phyloP scores from a whole-genome alignment of 2,329 filamentous ascomycete species.

The Fusarium sp. region DNA sequence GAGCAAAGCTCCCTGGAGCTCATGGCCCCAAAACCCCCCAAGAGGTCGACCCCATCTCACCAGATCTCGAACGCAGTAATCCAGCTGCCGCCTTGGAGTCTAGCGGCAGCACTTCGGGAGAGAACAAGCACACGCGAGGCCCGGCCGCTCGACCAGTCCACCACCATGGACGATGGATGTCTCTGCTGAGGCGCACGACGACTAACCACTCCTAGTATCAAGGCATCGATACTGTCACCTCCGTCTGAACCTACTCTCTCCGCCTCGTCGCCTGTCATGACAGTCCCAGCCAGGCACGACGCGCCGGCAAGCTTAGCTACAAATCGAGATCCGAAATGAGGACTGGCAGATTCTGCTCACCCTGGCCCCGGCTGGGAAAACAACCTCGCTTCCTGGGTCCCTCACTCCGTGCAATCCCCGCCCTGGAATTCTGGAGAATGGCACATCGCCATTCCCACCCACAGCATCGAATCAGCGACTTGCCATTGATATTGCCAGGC shows the following conservation, averaged over 20 bases:
- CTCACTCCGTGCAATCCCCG: conserved; percentile 23
- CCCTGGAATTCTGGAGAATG: conserved; percentile 35
- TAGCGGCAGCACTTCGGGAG: conserved; percentile 24
- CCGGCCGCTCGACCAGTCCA: neutral
- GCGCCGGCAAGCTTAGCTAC: conserved; percentile 6
- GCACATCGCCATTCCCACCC: conserved; percentile 32
- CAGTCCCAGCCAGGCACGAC: conserved; percentile 3
- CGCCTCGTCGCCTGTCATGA: neutral
- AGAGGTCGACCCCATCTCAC: conserved; percentile 14
- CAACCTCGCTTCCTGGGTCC: conserved; percentile 12
- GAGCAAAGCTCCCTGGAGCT: conserved; percentile 37
- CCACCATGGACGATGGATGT: neutral
- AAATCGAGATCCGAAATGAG: conserved; percentile 32
- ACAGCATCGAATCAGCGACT: conserved; percentile 35
- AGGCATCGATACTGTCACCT: conserved; percentile 19
- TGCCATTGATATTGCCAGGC: conserved; percentile 21
- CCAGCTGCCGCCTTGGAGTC: conserved; percentile 12
- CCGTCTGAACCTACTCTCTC: conserved; percentile 3
- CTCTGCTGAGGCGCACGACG: conserved; percentile 14
- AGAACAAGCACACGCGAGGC: conserved; percentile 18
- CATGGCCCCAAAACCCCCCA: conserved; percentile 22
- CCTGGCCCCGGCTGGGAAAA: conserved; percentile 5
- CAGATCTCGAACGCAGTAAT: conserved; percentile 27
- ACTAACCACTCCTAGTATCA: conserved; percentile 21
- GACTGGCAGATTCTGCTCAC: conserved; percentile 22